These are phyloP conservation scores for Phytophthora palmivora DNA, from an alignment of 352 stramenopile genomes.

Conservation along the genomic window DNA sequence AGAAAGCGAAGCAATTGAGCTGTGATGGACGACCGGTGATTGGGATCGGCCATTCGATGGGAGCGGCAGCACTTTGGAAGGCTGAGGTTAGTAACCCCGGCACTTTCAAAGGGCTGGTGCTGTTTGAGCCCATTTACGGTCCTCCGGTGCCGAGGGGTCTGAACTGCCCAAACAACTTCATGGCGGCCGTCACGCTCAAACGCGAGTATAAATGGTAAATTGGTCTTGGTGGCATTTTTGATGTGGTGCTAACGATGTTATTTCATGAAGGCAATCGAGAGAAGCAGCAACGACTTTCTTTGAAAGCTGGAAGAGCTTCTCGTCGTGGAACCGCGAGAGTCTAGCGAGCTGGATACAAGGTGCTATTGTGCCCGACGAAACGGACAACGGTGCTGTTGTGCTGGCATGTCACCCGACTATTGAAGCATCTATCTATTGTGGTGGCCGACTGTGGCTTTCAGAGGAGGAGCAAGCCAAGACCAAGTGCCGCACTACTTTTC, in stretches of 20 bases:
- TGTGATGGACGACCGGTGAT: constrained; percentile 36
- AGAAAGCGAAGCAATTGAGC: constrained; percentile 13
- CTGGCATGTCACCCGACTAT: constrained; percentile 35
- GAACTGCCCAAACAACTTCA: constrained; percentile 31
- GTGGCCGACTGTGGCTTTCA: constrained; percentile 33
- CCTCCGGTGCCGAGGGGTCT: constrained; percentile 1
- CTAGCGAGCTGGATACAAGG: constrained; percentile 42
- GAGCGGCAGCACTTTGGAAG: constrained; percentile 40
- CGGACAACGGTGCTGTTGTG: constrained; percentile 11
- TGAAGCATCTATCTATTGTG: constrained; percentile 44
- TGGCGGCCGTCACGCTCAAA: constrained; percentile 35
- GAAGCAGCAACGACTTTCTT: constrained; percentile 40
- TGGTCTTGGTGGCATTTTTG: not conserved
- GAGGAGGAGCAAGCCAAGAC: constrained; percentile 19
- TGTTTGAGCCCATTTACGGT: constrained; percentile 60
- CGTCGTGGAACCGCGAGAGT: constrained; percentile 45
- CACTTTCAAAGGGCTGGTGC: constrained; percentile 50
- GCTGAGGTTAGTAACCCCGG: constrained; percentile 39
- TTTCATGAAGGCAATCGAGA: constrained; percentile 31
- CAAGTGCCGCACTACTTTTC: constrained; percentile 42
- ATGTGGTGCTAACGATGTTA: not conserved
- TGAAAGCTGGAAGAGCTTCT: constrained; percentile 44
- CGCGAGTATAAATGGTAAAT: constrained; percentile 39
- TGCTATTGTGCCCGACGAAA: constrained; percentile 35
- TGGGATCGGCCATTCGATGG: constrained; percentile 64